These are phyloP conservation scores for Ophiocytium majus DNA, from an alignment of 352 stramenopile species.

Conservation along the genomic window DNA sequence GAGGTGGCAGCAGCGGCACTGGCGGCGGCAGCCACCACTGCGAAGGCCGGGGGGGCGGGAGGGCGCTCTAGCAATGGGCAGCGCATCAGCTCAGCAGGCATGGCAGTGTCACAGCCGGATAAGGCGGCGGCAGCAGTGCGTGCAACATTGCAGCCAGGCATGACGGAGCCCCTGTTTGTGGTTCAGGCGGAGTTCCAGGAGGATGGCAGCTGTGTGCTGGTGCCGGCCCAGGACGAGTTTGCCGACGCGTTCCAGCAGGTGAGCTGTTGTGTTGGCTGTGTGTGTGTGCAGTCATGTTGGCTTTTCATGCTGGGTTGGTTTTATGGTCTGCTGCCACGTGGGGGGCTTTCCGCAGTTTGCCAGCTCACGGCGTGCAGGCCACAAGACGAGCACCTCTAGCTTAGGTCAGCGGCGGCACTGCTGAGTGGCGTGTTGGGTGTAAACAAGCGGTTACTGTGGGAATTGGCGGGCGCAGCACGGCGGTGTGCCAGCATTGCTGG, in stretches of 20 bases:
- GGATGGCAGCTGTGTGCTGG: neutral
- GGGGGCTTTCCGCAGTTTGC: too few relatives aligned
- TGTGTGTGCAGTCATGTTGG: too few relatives aligned
- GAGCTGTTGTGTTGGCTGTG: neutral
- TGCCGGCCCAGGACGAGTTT: neutral
- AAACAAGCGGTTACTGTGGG: too few relatives aligned
- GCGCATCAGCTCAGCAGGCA: neutral
- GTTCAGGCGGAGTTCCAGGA: neutral
- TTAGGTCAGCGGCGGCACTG: too few relatives aligned
- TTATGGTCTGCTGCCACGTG: too few relatives aligned
- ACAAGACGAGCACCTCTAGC: too few relatives aligned
- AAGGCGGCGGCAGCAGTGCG: neutral
- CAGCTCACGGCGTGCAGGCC: too few relatives aligned
- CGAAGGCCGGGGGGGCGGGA: neutral
- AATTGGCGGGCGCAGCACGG: too few relatives aligned
- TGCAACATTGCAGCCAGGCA: neutral
- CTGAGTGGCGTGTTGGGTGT: too few relatives aligned
- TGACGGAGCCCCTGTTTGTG: neutral
- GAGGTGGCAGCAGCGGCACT: neutral
- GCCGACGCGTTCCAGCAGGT: neutral
- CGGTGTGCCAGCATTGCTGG: too few relatives aligned
- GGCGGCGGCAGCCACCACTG: neutral
- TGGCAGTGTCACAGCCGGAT: neutral
- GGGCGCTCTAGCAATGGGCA: neutral
- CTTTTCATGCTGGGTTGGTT: too few relatives aligned